Evolutionary conservation across 2,329 filamentous ascomycete genomes (phyloP), one percentile per base, ranked within the genome.

Genomic region (Ophiocordyceps camponoti-leonardi): DNA sequence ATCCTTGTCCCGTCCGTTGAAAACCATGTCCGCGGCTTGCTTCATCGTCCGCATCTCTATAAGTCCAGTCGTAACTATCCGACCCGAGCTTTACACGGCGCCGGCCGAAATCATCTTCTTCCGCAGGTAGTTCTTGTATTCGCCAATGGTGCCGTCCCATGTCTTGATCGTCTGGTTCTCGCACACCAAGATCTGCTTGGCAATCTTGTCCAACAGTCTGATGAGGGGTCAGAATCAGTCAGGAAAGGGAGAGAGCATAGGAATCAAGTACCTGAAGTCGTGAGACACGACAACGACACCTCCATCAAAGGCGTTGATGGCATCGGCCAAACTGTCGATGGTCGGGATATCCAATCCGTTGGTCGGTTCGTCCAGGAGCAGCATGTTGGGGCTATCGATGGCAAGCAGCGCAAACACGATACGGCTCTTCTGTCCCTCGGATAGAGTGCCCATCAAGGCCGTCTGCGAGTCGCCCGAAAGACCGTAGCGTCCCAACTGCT

Each of bases 341-440:
- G 92, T 96, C 28, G 92, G 88, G 53, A 98, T 98, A 75, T 98
- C 92, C 51, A 98, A 73, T 77, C 92, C 92, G 80, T 98, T 98
- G 63, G 92, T 98, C 65, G 92, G 93, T 72, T 98, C 92, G 71
- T 98, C 92, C 47, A 98, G 79, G 55, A 98, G 68, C 56, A 98
- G 69, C 92, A 98, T 98, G 75, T 98, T 98, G 56, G 92, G 92
- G 26, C 80, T 71, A 57, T 98, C 92, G 53, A 98, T 95, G 53
- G 92, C 92, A 52, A 98, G 72, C 55, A 98, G 73, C 39, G 92
- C 92, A 62, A 98, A 98, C 40, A 98, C 92, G 60, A 98, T 95
- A 76, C 93, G 84, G 60, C 81, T 88, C 78, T 94, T 94, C 69
- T 98, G 92, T 46, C 92, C 92, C 63, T 98, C 92, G 50, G 92